These are phyloP conservation scores for Lepiota brunneoincarnata DNA, from an alignment of 768 basidiomycete genomes.

Conservation along the genomic window DNA sequence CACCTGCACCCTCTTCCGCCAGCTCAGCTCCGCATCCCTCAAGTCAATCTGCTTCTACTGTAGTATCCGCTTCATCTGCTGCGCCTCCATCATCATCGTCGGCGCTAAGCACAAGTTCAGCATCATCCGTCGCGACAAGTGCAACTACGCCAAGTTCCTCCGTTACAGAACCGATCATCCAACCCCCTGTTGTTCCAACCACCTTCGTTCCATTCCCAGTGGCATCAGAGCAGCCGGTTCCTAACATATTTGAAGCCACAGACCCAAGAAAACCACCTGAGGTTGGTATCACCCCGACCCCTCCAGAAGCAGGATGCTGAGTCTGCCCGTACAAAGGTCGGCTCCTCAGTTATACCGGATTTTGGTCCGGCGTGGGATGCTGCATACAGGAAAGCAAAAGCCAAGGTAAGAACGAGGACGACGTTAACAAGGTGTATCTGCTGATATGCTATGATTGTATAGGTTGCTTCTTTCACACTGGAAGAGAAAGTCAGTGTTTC, in stretches of 20 bases:
- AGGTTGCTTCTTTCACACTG: slow-evolving; percentile 50
- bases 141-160: neutral
- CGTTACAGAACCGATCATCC: slow-evolving; percentile 8
- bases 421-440: neutral
- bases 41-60: neutral
- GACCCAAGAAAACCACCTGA: slow-evolving; percentile 46
- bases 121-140: neutral
- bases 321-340: slow-evolving; percentile 22
- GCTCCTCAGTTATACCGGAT: slow-evolving; percentile 38
- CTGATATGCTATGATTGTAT: neutral
- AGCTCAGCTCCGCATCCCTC: neutral
- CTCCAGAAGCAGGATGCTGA: neutral
- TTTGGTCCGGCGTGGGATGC: slow-evolving; percentile 55
- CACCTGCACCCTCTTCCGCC: neutral
- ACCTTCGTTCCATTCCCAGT: slow-evolving; percentile 61
- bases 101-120: neutral
- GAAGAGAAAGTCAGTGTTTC: slow-evolving; percentile 64
- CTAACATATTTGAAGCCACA: slow-evolving; percentile 11
- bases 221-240: slow-evolving; percentile 48
- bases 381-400: slow-evolving; percentile 58
- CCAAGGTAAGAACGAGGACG: slow-evolving; percentile 36
- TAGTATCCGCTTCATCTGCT: neutral
- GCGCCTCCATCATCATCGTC: neutral
- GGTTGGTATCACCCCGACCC: slow-evolving; percentile 26
- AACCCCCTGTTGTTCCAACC: slow-evolving; percentile 13